Evolutionary conservation across 1,284 basidiomycete species (phyloP).

Genomic region (Irpex sp.): DNA sequence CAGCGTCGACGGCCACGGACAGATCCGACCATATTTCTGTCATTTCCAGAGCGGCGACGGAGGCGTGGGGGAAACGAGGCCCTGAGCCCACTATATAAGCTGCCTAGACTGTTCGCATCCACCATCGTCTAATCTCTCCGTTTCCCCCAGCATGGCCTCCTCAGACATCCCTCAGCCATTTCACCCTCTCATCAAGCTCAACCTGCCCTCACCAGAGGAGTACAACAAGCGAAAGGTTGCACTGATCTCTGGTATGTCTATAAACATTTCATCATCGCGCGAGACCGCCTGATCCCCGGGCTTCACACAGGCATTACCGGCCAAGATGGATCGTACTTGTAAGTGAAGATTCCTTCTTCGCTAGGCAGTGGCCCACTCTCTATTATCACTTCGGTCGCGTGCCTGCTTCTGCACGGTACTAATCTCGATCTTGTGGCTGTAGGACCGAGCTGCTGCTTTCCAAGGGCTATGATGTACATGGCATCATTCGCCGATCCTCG

Average conservation of each 20-base stretch:
- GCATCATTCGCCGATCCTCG: conserved; percentile 90
- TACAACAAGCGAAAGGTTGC: conserved; percentile 87
- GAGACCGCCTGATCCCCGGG: conserved; percentile 1
- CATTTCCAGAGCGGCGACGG: not conserved
- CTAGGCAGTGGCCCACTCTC: not conserved
- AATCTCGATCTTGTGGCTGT: conserved; percentile 4
- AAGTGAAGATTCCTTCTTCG: conserved; percentile 25
- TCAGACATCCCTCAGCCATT: conserved; percentile 26
- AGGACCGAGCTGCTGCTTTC: conserved; percentile 81
- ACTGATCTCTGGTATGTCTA: conserved; percentile 74
- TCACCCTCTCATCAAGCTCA: conserved; percentile 44
- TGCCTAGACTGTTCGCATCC: not conserved
- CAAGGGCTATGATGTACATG: conserved; percentile 91
- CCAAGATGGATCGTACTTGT: conserved; percentile 90
- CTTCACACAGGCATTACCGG: conserved; percentile 75
- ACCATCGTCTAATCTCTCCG: conserved; percentile 1
- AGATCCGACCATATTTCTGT: not conserved
- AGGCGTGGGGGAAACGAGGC: conserved; percentile 3
- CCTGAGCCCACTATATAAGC: not conserved
- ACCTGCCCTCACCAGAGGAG: conserved; percentile 70
- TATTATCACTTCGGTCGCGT: conserved; percentile 7
- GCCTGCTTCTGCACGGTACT: conserved; percentile 7
- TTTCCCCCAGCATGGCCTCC: conserved; percentile 5
- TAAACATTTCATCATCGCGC: not conserved
- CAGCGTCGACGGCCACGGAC: not conserved